Evolutionary conservation across 176 grass and related monocot species (phyloP), one percentile per base, ranked within the genome.

Genomic region (Phoenix dactylifera): DNA sequence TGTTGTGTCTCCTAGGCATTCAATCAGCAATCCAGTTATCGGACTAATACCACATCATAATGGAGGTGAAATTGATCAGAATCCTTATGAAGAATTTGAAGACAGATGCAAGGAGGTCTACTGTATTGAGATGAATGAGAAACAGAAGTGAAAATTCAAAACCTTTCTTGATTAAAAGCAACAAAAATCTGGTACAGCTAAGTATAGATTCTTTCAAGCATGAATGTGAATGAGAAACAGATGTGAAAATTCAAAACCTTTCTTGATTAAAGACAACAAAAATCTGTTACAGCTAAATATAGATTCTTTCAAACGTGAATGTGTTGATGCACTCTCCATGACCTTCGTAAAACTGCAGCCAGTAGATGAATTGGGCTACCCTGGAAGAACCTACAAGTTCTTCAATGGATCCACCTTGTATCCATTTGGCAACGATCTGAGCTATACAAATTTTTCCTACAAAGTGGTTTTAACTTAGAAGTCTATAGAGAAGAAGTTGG

Each of bases 121-220:
- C 28, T 30, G 28, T 30, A 30, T 6, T 30, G 28, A 30, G 28
- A 30, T 30, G 28, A 30, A 30, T 30, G 28, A 30, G 28, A 30
- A 20, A 20, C 20, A 0, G 20, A 20, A 20, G 20, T 53, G 63
- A 65, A 72, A 44, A 66, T 73, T 69, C 76, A 60, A 49, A 71
- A 35, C 67, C 52, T 16, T 62, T 72, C 1, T 69, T 72, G 65
- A 79, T 52, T 65, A 51, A 73, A 55, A 62, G 50, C 39, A 79
- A 57, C 64, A 86, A 76, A 72, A 83, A 58, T 68, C 51, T 81
- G 26, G 66, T 64, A 72, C 66, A 72, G 50, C 55, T 19, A 1
- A 72, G 71, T 61, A 54, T 60, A 20, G 61, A 24, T 74, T 65
- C 61, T 50, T 70, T 39, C 55, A 49, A 57, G 22, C 52, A 65